phyloP scores from a whole-genome alignment of 805 yeast genomes.

The Torulaspora delbrueckii region DNA sequence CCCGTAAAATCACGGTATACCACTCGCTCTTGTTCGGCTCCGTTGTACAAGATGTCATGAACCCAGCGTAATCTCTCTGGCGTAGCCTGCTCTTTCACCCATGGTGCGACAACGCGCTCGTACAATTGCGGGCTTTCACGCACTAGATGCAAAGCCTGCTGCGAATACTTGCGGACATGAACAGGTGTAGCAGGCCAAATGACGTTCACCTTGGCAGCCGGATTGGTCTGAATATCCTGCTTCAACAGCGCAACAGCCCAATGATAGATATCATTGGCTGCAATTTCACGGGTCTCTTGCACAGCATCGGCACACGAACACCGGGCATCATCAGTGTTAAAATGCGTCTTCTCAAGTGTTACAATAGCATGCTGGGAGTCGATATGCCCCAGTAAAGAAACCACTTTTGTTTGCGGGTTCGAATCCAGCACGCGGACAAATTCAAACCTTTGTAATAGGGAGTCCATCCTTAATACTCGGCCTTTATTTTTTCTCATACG shows the following conservation, averaged over 20 bases:
- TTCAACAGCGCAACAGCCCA: conserved; percentile 64
- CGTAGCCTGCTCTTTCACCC: conserved; percentile 59
- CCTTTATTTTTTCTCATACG: not conserved
- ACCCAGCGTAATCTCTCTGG: conserved; percentile 89
- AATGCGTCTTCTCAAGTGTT: conserved; percentile 68
- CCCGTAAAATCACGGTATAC: conserved; percentile 36
- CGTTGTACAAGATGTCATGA: conserved; percentile 63
- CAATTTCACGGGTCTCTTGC: conserved; percentile 37
- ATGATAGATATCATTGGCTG: conserved; percentile 75
- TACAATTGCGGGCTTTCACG: conserved; percentile 81
- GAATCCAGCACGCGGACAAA: conserved; percentile 46
- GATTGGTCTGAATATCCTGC: conserved; percentile 44
- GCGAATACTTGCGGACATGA: conserved; percentile 73
- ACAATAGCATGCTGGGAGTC: conserved; percentile 59
- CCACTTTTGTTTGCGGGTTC: conserved; percentile 62
- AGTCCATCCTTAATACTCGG: conserved; percentile 1
- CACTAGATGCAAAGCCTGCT: conserved; percentile 56
- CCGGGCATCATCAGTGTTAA: conserved; percentile 36
- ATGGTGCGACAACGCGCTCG: conserved; percentile 57
- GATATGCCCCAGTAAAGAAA: conserved; percentile 67
- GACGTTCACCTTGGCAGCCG: conserved; percentile 67
- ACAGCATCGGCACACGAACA: conserved; percentile 31
- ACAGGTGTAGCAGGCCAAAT: conserved; percentile 86
- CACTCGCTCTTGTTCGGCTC: too few relatives aligned
- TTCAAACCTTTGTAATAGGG: conserved; percentile 40